These are phyloP conservation scores for Penicillium goetzii DNA, from an alignment of 495 filamentous ascomycete species.

Conservation along the genomic window DNA sequence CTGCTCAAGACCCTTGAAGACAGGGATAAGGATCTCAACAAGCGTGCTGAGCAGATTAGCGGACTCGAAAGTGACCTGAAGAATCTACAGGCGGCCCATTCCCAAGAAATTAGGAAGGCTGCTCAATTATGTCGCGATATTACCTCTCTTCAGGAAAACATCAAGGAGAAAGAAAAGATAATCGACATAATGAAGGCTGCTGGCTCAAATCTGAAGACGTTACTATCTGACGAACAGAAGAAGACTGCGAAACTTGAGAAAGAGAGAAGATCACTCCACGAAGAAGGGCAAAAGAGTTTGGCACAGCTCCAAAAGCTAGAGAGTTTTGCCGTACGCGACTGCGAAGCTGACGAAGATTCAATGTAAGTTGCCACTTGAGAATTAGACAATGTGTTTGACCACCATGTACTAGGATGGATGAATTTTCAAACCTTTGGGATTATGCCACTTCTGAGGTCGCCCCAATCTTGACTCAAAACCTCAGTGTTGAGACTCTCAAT, in stretches of 20 bases:
- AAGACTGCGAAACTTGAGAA: slow-evolving; percentile 18
- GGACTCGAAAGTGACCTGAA: neutral
- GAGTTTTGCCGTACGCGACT: neutral
- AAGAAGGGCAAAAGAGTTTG: neutral
- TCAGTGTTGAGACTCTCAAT: no score
- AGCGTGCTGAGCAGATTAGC: neutral
- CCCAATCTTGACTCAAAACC: no score
- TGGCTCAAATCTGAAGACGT: slow-evolving; percentile 20
- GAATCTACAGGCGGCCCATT: neutral
- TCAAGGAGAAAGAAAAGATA: slow-evolving; percentile 26
- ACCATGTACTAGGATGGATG: neutral
- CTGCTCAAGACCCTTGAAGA: neutral
- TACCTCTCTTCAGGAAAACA: slow-evolving; percentile 11
- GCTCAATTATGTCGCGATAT: neutral
- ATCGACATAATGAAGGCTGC: slow-evolving; percentile 26
- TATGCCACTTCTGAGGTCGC: no score
- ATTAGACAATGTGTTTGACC: neutral
- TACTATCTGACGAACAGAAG: slow-evolving; percentile 13
- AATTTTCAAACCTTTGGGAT: no score
- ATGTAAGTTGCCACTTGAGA: neutral
- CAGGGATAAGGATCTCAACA: neutral
- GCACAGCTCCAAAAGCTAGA: neutral
- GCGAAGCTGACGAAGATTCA: neutral
- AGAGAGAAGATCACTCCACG: neutral
- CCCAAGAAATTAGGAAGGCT: neutral